Percentiles rank a stretch among this genome's conserved stretches.
phyloP scores from a whole-genome alignment of 1,284 basidiomycete species.

The Fomitopsis palustris region DNA sequence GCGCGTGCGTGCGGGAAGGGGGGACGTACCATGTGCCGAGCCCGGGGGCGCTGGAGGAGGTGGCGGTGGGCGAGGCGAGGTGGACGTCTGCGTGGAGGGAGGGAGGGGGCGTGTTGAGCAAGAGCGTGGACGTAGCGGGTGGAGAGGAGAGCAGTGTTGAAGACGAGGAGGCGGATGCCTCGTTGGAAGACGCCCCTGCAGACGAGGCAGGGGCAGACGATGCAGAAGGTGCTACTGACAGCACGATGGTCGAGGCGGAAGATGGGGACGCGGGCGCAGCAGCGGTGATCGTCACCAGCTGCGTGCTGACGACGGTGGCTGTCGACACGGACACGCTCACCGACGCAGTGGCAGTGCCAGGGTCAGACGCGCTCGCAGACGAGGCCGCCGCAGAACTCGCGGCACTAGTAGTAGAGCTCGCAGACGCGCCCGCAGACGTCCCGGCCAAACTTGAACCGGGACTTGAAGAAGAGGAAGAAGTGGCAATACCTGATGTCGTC shows the following conservation, averaged over 20 bases:
- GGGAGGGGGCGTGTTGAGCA: slow-evolving; percentile 1
- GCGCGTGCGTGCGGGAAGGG: too few relatives aligned
- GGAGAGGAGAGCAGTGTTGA: background rate
- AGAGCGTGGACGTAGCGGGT: background rate
- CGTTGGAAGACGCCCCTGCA: background rate
- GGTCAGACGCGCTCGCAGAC: background rate
- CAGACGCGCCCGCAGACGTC: background rate
- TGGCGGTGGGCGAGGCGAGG: background rate
- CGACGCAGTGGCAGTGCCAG: background rate
- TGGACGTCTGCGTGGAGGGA: background rate
- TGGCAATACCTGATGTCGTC: background rate
- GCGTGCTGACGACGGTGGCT: slow-evolving; percentile 17
- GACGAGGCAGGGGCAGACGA: background rate
- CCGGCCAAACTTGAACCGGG: background rate
- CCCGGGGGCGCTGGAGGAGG: background rate
- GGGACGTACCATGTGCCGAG: background rate
- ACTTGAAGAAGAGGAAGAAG: slow-evolving; percentile 5
- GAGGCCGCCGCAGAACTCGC: background rate
- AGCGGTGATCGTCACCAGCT: slow-evolving; percentile 18
- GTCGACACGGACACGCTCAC: slow-evolving; percentile 9
- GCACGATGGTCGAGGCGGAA: background rate
- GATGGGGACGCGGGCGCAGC: slow-evolving; percentile 1
- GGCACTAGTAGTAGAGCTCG: background rate
- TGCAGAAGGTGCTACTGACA: background rate
- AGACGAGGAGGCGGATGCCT: background rate